Conservation (phyloP, 257 asterid genomes). For the Capsicum baccatum region DNA sequence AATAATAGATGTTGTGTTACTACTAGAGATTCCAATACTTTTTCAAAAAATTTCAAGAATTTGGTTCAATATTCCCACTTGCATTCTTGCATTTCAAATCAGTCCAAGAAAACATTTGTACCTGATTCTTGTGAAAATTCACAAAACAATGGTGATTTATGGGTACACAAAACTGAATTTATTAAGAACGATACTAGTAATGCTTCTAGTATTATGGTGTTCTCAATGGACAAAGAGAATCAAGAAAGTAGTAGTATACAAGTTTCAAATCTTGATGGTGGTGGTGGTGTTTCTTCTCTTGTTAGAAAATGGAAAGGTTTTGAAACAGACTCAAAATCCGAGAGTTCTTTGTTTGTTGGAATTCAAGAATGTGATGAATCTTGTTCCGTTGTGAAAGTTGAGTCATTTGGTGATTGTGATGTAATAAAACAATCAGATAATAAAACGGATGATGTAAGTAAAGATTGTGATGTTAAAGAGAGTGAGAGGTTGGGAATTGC, state of each 20-base stretch:
- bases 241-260: conserved; percentile 24
- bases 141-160: conserved; percentile 53
- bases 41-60: conserved; percentile 42
- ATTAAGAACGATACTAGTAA: background rate
- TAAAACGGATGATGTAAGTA: conserved; percentile 43
- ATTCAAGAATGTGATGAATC: background rate
- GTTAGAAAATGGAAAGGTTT: conserved; percentile 74
- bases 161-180: conserved; percentile 73
- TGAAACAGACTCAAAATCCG: conserved; percentile 51
- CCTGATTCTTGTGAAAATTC: conserved; percentile 24
- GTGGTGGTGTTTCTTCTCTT: conserved; percentile 77
- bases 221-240: conserved; percentile 28
- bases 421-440: conserved; percentile 37
- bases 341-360: too few relatives aligned
- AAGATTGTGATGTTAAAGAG: conserved; percentile 56
- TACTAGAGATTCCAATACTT: conserved; percentile 32
- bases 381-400: conserved; percentile 17
- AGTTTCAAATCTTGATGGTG: conserved; percentile 54
- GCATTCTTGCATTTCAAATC: conserved; percentile 36
- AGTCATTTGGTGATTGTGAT: conserved; percentile 60
- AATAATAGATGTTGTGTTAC: conserved; percentile 27
- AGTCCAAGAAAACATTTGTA: conserved; percentile 17
- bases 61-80: conserved; percentile 40
- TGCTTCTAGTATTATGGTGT: conserved; percentile 41
- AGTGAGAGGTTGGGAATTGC: conserved; percentile 74